These are phyloP conservation scores for Acacia acuminata DNA, from an alignment of 306 rosid genomes.

Conservation along the genomic window DNA sequence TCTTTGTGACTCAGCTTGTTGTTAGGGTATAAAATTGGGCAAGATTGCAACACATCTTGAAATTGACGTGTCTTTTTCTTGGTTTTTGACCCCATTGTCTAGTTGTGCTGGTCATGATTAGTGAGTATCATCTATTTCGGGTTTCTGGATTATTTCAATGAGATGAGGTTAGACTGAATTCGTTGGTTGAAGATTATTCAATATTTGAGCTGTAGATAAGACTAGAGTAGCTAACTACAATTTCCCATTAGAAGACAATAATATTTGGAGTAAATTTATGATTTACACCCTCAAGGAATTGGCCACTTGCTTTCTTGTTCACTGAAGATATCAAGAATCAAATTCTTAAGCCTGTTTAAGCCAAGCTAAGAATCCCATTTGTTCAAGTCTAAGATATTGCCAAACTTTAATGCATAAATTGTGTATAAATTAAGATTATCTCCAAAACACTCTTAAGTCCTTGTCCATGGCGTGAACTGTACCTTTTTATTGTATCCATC, in stretches of 20 bases:
- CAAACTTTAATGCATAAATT: not conserved
- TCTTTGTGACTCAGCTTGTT: not conserved
- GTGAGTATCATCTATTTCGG: not conserved
- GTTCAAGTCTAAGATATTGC: not conserved
- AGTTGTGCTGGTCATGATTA: not conserved
- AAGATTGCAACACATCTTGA: not conserved
- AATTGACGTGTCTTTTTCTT: not conserved
- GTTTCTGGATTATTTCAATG: not conserved
- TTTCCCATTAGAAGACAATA: not conserved
- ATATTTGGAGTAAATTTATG: not conserved
- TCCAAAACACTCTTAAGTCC: conserved; percentile 15
- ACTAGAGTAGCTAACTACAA: not conserved
- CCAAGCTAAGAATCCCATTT: conserved; percentile 10
- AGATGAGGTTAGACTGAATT: not conserved
- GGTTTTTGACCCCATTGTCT: not conserved
- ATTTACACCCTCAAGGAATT: not conserved
- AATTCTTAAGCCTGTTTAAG: not conserved
- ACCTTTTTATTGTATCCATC: not conserved
- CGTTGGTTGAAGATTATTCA: not conserved
- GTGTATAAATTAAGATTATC: not conserved
- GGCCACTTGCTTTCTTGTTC: conserved; percentile 3
- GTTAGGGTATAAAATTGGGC: not conserved
- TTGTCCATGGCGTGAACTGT: not conserved
- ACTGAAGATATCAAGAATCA: not conserved
- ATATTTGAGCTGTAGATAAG: not conserved